A percentile compares a stretch with the other conserved stretches of the same genome.
Evolutionary conservation across 495 filamentous ascomycete genomes (phyloP).

Genomic region (Chlorociboria aeruginascens): DNA sequence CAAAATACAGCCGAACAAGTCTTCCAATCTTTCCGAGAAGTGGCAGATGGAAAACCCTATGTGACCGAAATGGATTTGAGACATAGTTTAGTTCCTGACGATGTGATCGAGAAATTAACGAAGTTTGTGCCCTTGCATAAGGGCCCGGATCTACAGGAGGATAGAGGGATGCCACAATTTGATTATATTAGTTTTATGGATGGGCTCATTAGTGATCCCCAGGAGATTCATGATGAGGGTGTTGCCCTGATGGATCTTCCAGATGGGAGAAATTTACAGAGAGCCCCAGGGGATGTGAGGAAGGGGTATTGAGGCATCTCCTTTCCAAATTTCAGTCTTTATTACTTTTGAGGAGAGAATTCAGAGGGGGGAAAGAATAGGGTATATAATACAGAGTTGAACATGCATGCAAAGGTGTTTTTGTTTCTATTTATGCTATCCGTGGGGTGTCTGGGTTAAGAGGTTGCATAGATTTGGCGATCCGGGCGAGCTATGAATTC

Average conservation of each 20-base stretch:
- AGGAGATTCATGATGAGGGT: slow-evolving; percentile 2
- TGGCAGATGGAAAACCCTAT: slow-evolving; percentile 97
- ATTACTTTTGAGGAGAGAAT: too few relatives aligned
- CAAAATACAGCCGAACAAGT: slow-evolving; percentile 98
- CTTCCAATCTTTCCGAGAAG: slow-evolving; percentile 90
- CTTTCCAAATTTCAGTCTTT: too few relatives aligned
- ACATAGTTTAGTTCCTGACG: slow-evolving; percentile 88
- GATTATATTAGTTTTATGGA: slow-evolving; percentile 94
- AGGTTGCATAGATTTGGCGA: too few relatives aligned
- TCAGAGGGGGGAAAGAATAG: too few relatives aligned
- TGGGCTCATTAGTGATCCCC: slow-evolving; percentile 40
- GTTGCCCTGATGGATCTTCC: slow-evolving; percentile 12
- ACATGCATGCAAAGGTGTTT: too few relatives aligned
- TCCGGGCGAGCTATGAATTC: too few relatives aligned
- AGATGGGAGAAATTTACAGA: slow-evolving; percentile 13
- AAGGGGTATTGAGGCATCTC: too few relatives aligned
- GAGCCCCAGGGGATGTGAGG: not conserved
- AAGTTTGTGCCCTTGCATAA: slow-evolving; percentile 71
- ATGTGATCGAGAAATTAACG: slow-evolving; percentile 84
- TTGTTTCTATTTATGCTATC: too few relatives aligned
- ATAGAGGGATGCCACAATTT: slow-evolving; percentile 65
- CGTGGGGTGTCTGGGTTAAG: too few relatives aligned
- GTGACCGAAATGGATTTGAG: slow-evolving; percentile 95
- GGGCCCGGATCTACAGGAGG: slow-evolving; percentile 68
- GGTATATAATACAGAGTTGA: too few relatives aligned